Evolutionary conservation across 169 alveolate genomes (phyloP).

Genomic region (Sarcocystis neurona): DNA sequence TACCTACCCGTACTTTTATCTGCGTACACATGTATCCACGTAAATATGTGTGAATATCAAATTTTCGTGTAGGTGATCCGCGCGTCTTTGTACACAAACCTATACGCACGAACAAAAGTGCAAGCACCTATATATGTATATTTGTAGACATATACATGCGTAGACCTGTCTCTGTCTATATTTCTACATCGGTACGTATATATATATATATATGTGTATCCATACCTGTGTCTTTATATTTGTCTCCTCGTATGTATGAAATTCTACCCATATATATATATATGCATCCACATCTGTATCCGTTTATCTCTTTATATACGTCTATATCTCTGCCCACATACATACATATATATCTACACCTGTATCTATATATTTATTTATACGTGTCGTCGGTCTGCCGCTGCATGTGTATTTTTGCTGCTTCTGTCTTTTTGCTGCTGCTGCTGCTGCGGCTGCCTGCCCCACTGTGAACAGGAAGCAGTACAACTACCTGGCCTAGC

Average conservation of each 20-base stretch:
- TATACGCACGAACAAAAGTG: neutral
- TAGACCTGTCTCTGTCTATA: too few relatives aligned
- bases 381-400: neutral
- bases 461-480: neutral
- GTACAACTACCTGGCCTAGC: slow-evolving; percentile 26
- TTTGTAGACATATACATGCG: neutral
- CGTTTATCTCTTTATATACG: neutral
- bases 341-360: neutral
- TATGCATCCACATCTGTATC: neutral
- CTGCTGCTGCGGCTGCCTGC: neutral
- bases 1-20: too few relatives aligned
- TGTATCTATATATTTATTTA: neutral
- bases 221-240: too few relatives aligned
- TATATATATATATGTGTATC: neutral
- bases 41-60: too few relatives aligned
- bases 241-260: too few relatives aligned
- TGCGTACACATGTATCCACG: too few relatives aligned
- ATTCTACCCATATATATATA: neutral
- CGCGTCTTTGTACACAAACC: neutral
- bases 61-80: too few relatives aligned
- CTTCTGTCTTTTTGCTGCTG: neutral
- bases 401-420: neutral
- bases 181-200: neutral
- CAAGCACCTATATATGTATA: neutral
- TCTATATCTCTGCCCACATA: neutral